phyloP scores from a whole-genome alignment of 2,329 filamentous ascomycete species.

The Ophiognomonia clavigignenti-juglandacearum region DNA sequence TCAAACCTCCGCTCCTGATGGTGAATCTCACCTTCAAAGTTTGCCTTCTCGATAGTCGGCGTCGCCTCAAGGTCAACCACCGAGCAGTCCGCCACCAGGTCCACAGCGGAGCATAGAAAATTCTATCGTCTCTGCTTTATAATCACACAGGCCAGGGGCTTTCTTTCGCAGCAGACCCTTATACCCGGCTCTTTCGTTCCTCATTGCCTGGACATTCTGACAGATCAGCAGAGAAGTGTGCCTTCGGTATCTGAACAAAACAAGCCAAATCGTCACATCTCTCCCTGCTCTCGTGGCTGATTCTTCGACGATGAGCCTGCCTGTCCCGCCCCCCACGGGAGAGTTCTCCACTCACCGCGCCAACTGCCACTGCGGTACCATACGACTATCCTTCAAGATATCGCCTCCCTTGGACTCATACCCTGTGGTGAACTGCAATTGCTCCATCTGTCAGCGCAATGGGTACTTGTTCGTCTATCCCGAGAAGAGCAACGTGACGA shows the following conservation, averaged over 20 bases:
- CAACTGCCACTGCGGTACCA: slow-evolving; percentile 12
- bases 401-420: slow-evolving; percentile 6
- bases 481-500: slow-evolving; percentile 1
- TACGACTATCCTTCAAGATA: slow-evolving; percentile 6
- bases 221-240: neutral
- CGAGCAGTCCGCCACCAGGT: no score
- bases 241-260: neutral
- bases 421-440: slow-evolving; percentile 7
- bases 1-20: no score
- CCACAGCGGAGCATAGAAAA: no score
- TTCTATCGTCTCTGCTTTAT: no score
- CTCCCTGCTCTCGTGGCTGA: neutral
- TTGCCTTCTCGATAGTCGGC: no score
- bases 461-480: slow-evolving; percentile 12
- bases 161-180: no score
- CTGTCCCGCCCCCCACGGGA: slow-evolving; percentile 4
- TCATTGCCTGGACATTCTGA: no score
- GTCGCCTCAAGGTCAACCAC: no score
- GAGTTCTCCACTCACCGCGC: slow-evolving; percentile 2
- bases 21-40: no score
- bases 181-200: no score
- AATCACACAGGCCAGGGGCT: no score
- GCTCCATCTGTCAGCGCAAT: slow-evolving; percentile 12
- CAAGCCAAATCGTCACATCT: neutral
- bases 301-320: neutral